Evolutionary conservation across 495 filamentous ascomycete species (phyloP), one percentile per base, ranked within the genome.

Genomic region (Aspergillus carlsbadensis): DNA sequence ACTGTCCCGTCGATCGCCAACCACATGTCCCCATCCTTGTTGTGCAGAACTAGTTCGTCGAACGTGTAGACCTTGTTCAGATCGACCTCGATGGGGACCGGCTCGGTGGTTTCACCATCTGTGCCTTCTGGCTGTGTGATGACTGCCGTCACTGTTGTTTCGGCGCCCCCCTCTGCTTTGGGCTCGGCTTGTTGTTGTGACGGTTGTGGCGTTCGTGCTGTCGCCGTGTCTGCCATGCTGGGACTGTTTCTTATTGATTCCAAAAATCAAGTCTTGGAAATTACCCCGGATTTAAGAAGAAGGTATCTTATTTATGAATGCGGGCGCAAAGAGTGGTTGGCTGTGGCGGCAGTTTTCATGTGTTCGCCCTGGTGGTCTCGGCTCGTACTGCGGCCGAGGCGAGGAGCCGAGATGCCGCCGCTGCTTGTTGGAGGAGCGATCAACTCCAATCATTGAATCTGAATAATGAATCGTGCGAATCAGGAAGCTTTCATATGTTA

Each of bases 1-100:
- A 58, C 56, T 5, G 29, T 49, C 31, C 50, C 42, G 31, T 58
- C 56, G 18, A 58, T 46, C 3, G 50, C 50, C 10, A 58, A 15
- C 56, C 56, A 58, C 10, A 58, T 24, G 31, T 52, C 47, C 4
- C 24, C 56, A 18, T 50, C 45, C 13, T 21, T 50, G 13, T 34
- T 46, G 24, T 52, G 56, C 0, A 13, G 11, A 11, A 34, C 13
- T 26, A 58, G 39, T 6, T 58, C 56, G 13, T 52, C 33, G 20
- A 36, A 24, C 1, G 42, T 39, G 42, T 47, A 55, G 31, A 49
- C 13, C 6, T 20, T 31, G 8, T 29, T 29, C 26, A 29, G 26
- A 29, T 37, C 42, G 24, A 20, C 18, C 21, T 20, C 10, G 39
- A 42, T 10, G 14, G 39, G 39, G 39, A 21, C 20, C 8, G 24